phyloP scores from a whole-genome alignment of 169 alveolate species.

The Plasmodium berghei region DNA sequence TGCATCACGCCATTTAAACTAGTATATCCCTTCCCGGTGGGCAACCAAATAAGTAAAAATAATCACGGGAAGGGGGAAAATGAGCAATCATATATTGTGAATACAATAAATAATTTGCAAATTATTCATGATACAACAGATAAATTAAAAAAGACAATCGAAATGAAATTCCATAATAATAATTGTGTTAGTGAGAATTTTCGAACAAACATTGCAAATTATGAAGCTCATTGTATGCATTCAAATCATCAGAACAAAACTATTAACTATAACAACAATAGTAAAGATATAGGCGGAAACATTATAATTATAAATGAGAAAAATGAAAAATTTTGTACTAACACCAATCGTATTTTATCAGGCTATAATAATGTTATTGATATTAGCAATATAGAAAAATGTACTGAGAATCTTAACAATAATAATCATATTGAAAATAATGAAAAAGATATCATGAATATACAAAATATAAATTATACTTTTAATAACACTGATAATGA shows the following conservation, averaged over 20 bases:
- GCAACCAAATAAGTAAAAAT: slow-evolving; percentile 14
- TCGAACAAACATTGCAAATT: slow-evolving; percentile 1
- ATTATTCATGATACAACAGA: not conserved
- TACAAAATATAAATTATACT: not conserved
- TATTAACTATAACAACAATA: not conserved
- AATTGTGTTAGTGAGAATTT: slow-evolving; percentile 8
- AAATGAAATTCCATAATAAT: not conserved
- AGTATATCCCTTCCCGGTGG: slow-evolving; percentile 62
- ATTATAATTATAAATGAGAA: slow-evolving; percentile 3
- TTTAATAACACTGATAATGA: not conserved
- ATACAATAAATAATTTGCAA: slow-evolving; percentile 12
- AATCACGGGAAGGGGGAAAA: slow-evolving; percentile 66
- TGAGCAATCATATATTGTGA: not conserved
- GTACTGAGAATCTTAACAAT: not conserved
- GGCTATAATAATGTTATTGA: too few species aligned
- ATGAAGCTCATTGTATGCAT: not conserved
- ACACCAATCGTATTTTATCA: too few species aligned
- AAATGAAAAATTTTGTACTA: not conserved
- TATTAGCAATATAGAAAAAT: too few species aligned
- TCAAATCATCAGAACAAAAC: slow-evolving; percentile 5
- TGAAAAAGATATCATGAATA: not conserved
- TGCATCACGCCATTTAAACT: slow-evolving; percentile 43
- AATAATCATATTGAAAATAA: not conserved
- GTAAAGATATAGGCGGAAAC: not conserved
- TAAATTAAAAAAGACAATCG: not conserved